Conservation (phyloP, 177 flowering plant species). For the Vitis hybrid region DNA sequence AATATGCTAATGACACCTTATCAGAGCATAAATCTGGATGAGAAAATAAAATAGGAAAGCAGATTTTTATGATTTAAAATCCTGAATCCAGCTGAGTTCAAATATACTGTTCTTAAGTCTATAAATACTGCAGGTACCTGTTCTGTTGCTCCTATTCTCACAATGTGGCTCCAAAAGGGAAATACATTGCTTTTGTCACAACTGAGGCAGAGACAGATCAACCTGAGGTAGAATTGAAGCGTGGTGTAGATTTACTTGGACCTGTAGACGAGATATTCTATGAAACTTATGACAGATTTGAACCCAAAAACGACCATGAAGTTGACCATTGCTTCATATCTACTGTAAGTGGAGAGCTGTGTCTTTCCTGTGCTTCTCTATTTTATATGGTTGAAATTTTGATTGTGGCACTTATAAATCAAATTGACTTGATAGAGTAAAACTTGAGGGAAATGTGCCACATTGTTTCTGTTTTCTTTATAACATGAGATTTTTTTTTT, state of each 20-base stretch:
- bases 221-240: slow-evolving; percentile 81
- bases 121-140: slow-evolving; percentile 63
- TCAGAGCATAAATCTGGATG: not conserved
- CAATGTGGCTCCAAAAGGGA: slow-evolving; percentile 94
- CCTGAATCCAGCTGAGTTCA: not conserved
- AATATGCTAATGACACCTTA: not conserved
- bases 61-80: not conserved
- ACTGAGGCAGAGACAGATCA: slow-evolving; percentile 91
- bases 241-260: slow-evolving; percentile 87
- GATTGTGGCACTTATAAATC: not conserved
- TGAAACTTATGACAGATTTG: slow-evolving; percentile 85
- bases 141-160: slow-evolving; percentile 96
- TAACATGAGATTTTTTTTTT: not conserved
- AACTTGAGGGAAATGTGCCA: not conserved
- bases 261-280: slow-evolving; percentile 83
- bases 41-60: not conserved
- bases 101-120: not conserved
- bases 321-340: slow-evolving; percentile 81
- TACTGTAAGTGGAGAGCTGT: slow-evolving; percentile 43
- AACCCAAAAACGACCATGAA: slow-evolving; percentile 54
- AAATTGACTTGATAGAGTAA: not conserved
- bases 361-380: not conserved
- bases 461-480: not conserved
- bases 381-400: no score
- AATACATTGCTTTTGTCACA: slow-evolving; percentile 90